Base-by-base conservation (phyloP, 352 stramenopile species). In the Pythium myriotylum region DNA sequence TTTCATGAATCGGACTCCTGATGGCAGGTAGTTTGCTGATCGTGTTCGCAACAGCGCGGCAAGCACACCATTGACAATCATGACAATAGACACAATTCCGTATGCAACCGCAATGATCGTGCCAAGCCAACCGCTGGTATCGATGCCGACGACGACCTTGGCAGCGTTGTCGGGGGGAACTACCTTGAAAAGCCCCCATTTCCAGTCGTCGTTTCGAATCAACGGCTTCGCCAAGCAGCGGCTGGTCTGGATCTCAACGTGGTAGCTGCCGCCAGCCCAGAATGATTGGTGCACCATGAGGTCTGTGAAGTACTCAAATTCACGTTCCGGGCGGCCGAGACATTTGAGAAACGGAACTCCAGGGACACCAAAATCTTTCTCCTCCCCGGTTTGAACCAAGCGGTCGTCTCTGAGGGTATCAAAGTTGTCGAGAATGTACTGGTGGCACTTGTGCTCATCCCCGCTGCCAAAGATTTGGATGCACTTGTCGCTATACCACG, bases 291-390 rank as follows among this genome's bases (percentile, higher is more conserved):
- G 50, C 16, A 76, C 50, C 26, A 78, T 62, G 40, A 77, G 43
- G 23, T 78, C 73, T 7, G 67, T 68, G n/a, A 76, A 68, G 51
- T 63, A 73, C 39, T 69, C 32, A 41, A 81, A 79, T 22, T n/a
- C 32, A 3, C 39, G 41, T 14, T 63, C 50, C 7, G 64, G 63
- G 1, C 67, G 62, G 3, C 53, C 59, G 4, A 53, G 49, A 39
- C 67, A 78, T 29, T 68, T 68, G 19, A 78, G 52, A 26, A 75
- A 68, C 0, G 67, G 62, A 16, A 53, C 37, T 3, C 63, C 67
- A 3, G 49, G 50, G 14, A 43, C 50, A 17, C 67, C 67, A 52
- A 71, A 70, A 45, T 73, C 67, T 12, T 60, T 29, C 16, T 66
- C 57, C 4, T 54, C 51, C 12, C 63, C 64, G 16, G 62, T 43